Conservation (phyloP, 495 filamentous ascomycete genomes). For the Lasiosphaeris hirsuta region DNA sequence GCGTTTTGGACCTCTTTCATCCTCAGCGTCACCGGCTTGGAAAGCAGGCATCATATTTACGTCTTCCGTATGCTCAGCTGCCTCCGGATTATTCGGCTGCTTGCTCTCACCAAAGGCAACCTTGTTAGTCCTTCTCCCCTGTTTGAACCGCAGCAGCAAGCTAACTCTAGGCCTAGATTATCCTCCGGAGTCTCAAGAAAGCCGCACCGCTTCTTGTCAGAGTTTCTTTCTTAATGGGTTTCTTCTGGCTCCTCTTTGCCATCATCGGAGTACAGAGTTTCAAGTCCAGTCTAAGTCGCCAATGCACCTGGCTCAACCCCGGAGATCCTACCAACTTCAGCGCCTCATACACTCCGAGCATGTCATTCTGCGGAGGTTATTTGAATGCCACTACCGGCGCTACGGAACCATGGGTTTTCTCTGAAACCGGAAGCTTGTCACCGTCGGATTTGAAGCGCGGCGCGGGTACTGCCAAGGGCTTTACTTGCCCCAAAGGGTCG, state of each 20-base stretch:
- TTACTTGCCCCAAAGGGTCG: slow-evolving; percentile 79
- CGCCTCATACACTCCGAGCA: slow-evolving; percentile 48
- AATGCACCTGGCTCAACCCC: slow-evolving; percentile 80
- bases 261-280: slow-evolving; percentile 97
- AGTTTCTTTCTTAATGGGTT: slow-evolving; percentile 92
- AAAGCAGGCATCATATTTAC: slow-evolving; percentile 67
- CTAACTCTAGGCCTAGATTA: slow-evolving; percentile 56
- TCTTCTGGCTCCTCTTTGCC: slow-evolving; percentile 98
- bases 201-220: slow-evolving; percentile 90
- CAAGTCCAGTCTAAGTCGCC: slow-evolving; percentile 86
- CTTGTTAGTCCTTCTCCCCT: slow-evolving; percentile 49
- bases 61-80: slow-evolving; percentile 96
- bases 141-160: background rate
- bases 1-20: slow-evolving; percentile 89
- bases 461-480: slow-evolving; percentile 69
- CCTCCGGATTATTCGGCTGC: slow-evolving; percentile 82
- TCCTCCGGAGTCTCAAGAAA: slow-evolving; percentile 91
- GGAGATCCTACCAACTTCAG: slow-evolving; percentile 42
- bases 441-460: slow-evolving; percentile 26
- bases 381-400: slow-evolving; percentile 56
- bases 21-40: slow-evolving; percentile 63
- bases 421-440: slow-evolving; percentile 17
- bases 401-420: slow-evolving; percentile 62
- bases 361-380: slow-evolving; percentile 87
- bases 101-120: slow-evolving; percentile 88